Evolutionary conservation across 768 basidiomycete genomes (phyloP).

Genomic region (Tremella mesenterica): DNA sequence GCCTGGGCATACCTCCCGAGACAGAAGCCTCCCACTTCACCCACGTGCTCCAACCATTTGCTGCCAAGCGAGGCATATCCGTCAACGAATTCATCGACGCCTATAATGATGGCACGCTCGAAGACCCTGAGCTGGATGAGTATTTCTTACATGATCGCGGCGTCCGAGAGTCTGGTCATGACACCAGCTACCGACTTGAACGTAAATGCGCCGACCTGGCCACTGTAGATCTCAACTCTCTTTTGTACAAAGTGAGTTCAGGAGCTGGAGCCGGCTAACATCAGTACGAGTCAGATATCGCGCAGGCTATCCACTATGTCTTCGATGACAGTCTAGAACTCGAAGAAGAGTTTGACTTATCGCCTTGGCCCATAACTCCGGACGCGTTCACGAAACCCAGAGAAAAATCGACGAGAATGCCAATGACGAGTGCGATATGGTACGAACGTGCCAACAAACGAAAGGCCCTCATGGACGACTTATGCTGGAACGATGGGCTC

Average conservation of each 20-base stretch:
- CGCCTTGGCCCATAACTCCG: conserved; percentile 66
- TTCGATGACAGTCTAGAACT: conserved; percentile 87
- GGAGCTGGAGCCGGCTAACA: not conserved
- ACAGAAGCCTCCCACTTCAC: conserved; percentile 98
- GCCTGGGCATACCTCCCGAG: conserved; percentile 92
- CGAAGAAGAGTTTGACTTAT: conserved; percentile 81
- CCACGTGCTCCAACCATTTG: conserved; percentile 91
- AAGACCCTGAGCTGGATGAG: conserved; percentile 83
- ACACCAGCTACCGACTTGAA: conserved; percentile 94
- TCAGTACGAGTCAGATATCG: conserved; percentile 91
- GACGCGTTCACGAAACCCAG: conserved; percentile 46
- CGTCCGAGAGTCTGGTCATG: conserved; percentile 92
- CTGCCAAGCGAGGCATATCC: conserved; percentile 80
- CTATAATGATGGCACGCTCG: conserved; percentile 75
- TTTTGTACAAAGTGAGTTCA: conserved; percentile 66
- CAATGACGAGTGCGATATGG: conserved; percentile 82
- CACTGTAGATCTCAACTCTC: conserved; percentile 88
- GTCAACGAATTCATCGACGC: conserved; percentile 93
- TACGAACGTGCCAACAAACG: conserved; percentile 79
- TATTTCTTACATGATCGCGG: conserved; percentile 96
- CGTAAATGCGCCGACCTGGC: conserved; percentile 94
- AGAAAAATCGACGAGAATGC: conserved; percentile 28
- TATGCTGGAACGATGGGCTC: conserved; percentile 95
- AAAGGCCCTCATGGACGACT: conserved; percentile 74
- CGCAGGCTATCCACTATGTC: conserved; percentile 90